Evolutionary conservation across 2,329 filamentous ascomycete genomes (phyloP).

Genomic region (Pestalotiopsis sp.): DNA sequence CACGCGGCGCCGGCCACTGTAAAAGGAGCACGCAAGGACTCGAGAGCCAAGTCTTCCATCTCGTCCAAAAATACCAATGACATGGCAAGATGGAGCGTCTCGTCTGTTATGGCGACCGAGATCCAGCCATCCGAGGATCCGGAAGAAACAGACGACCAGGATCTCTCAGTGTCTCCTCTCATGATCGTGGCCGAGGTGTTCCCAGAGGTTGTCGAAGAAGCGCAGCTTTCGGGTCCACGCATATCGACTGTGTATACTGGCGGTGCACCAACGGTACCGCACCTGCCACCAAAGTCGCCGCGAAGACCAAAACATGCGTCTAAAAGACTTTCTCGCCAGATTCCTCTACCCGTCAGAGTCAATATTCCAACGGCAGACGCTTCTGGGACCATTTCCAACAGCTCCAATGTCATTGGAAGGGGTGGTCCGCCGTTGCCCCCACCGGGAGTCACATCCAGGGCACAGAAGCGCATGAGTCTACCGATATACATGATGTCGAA

Average conservation of each 20-base stretch:
- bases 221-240: background rate
- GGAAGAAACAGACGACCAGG: slow-evolving; percentile 11
- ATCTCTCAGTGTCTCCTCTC: slow-evolving; percentile 27
- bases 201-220: background rate
- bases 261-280: background rate
- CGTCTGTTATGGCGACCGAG: slow-evolving; percentile 9
- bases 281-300: slow-evolving; percentile 15
- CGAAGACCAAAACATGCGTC: slow-evolving; percentile 23
- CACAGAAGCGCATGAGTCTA: slow-evolving; percentile 18
- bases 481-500: background rate
- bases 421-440: slow-evolving; percentile 14
- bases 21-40: background rate
- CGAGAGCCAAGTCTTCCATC: background rate
- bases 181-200: slow-evolving; percentile 22
- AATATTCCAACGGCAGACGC: slow-evolving; percentile 24
- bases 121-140: slow-evolving; percentile 19
- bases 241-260: slow-evolving; percentile 3
- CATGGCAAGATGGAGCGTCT: slow-evolving; percentile 15
- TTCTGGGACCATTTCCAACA: slow-evolving; percentile 15
- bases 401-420: slow-evolving; percentile 9
- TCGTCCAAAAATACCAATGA: background rate
- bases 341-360: slow-evolving; percentile 24
- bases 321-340: slow-evolving; percentile 22
- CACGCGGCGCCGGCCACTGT: background rate
- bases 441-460: background rate